phyloP scores from a whole-genome alignment of 2,329 filamentous ascomycete species.

The Geosmithia flava region DNA sequence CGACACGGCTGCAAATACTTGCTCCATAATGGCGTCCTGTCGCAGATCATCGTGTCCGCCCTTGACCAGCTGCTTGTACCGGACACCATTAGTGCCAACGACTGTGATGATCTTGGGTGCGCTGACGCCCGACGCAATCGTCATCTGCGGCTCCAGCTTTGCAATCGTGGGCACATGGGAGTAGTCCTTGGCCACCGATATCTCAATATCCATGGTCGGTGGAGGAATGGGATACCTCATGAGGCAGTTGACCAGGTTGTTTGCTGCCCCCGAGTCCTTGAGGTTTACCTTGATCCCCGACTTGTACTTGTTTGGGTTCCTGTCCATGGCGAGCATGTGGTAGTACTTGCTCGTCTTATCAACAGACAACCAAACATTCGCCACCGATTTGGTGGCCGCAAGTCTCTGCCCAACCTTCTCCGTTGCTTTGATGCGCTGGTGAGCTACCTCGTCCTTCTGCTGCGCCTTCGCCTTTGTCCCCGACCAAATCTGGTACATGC shows the following conservation, averaged over 20 bases:
- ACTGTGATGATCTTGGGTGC: constrained; percentile 88
- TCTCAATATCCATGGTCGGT: constrained; percentile 73
- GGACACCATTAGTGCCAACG: constrained; percentile 61
- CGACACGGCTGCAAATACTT: constrained; percentile 94
- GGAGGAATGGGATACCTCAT: constrained; percentile 64
- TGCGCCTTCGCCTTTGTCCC: constrained; percentile 58
- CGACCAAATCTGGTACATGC: constrained; percentile 94
- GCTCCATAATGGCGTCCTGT: constrained; percentile 98
- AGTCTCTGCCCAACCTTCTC: constrained; percentile 53
- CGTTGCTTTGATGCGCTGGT: constrained; percentile 64
- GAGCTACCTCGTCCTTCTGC: constrained; percentile 60
- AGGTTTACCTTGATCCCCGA: constrained; percentile 52
- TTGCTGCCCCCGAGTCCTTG: constrained; percentile 50
- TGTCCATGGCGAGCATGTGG: constrained; percentile 51
- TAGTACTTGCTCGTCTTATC: constrained; percentile 61
- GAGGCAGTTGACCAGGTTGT: constrained; percentile 49
- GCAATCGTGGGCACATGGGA: constrained; percentile 60
- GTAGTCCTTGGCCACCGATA: constrained; percentile 66
- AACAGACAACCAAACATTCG: constrained; percentile 55
- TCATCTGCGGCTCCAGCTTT: constrained; percentile 62
- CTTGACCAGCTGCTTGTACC: constrained; percentile 88
- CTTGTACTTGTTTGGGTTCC: constrained; percentile 53
- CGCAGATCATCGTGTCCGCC: constrained; percentile 91
- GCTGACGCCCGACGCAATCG: constrained; percentile 81
- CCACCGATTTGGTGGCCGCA: constrained; percentile 34